A percentile compares a stretch with the other conserved stretches of the same genome.
Conservation (phyloP, 2,329 filamentous ascomycete genomes). For the Penicillium sp. region DNA sequence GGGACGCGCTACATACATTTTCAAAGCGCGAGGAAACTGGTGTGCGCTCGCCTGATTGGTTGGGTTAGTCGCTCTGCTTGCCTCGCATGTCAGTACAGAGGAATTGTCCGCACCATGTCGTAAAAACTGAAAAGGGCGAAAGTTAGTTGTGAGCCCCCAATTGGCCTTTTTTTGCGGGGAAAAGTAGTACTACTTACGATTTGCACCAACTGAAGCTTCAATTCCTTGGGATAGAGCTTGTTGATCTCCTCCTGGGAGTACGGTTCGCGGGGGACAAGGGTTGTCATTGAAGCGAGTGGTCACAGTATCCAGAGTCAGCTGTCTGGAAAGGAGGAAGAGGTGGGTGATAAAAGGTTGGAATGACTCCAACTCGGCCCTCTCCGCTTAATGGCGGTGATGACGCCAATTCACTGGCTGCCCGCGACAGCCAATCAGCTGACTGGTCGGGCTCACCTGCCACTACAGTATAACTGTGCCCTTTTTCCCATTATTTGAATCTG, state of each 20-base stretch:
- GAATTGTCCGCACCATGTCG: constrained; percentile 66
- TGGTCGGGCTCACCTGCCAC: constrained; percentile 2
- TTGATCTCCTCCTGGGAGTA: constrained; percentile 83
- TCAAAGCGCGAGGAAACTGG: constrained; percentile 88
- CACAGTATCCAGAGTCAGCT: neutral
- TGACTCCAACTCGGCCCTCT: neutral
- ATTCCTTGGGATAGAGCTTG: constrained; percentile 75
- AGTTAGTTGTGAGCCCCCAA: constrained; percentile 23
- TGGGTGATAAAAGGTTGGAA: neutral
- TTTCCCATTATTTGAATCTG: neutral
- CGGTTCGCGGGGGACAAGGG: constrained; percentile 71
- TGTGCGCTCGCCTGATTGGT: constrained; percentile 67
- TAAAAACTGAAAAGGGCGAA: constrained; percentile 56
- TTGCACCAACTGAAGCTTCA: constrained; percentile 89
- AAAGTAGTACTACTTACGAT: constrained; percentile 57
- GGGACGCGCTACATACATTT: constrained; percentile 57
- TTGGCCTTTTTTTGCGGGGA: neutral
- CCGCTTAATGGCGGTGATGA: constrained; percentile 21
- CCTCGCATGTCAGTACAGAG: neutral
- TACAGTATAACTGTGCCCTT: constrained; percentile 1
- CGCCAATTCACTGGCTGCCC: constrained; percentile 20
- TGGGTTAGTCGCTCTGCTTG: constrained; percentile 6
- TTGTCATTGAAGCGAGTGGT: constrained; percentile 67
- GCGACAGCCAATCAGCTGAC: constrained; percentile 20
- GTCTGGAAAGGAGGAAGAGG: neutral